Conservation (phyloP, 495 filamentous ascomycete species). For the Viridothelium virens region DNA sequence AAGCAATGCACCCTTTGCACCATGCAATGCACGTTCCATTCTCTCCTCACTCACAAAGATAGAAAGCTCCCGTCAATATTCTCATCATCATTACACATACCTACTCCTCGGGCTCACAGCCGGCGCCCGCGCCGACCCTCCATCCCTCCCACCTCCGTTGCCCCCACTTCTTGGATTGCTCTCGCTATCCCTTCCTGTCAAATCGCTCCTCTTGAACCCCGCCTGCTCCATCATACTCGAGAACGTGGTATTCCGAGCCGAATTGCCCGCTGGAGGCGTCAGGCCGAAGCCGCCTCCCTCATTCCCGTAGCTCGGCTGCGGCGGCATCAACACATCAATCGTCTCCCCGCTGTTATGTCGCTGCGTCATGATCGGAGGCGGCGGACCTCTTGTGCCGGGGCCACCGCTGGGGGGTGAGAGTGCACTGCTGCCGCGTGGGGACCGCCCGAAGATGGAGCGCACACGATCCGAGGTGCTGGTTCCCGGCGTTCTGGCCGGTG, state of each 20-base stretch:
- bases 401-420: constrained; percentile 11
- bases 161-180: not conserved
- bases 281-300: constrained; percentile 6
- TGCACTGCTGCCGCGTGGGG: constrained; percentile 18
- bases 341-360: constrained; percentile 26
- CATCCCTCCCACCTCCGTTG: too few species aligned
- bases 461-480: constrained; percentile 4
- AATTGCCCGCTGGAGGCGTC: constrained; percentile 12
- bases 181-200: constrained; percentile 10
- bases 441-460: constrained; percentile 8
- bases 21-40: not conserved
- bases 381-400: not conserved
- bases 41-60: too few species aligned
- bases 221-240: constrained; percentile 56
- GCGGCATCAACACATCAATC: constrained; percentile 36
- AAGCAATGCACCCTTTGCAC: not conserved
- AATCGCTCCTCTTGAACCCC: constrained; percentile 38
- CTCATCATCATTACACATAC: not conserved
- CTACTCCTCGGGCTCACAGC: not conserved
- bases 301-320: constrained; percentile 17
- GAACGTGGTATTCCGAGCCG: constrained; percentile 49
- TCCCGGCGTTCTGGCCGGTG: not conserved
- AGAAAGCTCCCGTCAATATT: too few species aligned
- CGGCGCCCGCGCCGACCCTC: constrained; percentile 7
- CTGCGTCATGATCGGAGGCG: constrained; percentile 11